phyloP scores from a whole-genome alignment of 202 grass and related monocot genomes.

The Carex arenaria region DNA sequence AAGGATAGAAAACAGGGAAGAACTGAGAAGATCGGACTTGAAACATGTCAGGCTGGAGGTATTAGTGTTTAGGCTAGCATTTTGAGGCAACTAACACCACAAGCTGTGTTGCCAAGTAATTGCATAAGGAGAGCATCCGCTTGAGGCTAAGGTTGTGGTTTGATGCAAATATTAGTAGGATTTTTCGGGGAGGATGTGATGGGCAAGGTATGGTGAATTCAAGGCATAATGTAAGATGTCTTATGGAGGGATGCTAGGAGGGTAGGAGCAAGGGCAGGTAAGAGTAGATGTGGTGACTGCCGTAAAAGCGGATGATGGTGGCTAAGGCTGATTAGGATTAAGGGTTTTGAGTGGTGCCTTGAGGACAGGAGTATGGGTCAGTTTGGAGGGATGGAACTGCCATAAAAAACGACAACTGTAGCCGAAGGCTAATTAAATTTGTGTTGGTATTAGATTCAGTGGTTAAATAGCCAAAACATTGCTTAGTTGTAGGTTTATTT shows the following conservation, averaged over 20 bases:
- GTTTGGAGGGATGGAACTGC: neutral
- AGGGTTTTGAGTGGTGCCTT: neutral
- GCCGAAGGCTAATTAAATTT: neutral
- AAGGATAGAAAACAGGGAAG: neutral
- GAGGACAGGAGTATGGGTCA: neutral
- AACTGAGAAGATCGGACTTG: neutral
- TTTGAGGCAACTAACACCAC: neutral
- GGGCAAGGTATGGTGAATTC: neutral
- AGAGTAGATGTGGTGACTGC: neutral
- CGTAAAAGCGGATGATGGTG: neutral
- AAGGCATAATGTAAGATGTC: neutral
- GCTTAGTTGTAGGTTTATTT: neutral
- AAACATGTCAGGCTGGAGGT: neutral
- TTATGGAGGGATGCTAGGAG: neutral
- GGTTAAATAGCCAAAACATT: neutral
- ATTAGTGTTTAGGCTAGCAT: neutral
- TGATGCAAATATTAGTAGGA: too few species aligned
- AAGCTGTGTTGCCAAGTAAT: neutral
- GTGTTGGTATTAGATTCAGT: neutral
- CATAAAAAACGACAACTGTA: neutral
- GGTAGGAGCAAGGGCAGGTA: neutral
- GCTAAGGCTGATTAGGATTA: neutral
- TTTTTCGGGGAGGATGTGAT: neutral
- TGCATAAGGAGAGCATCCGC: neutral
- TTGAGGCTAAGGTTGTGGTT: neutral